phyloP scores from a whole-genome alignment of 2,329 filamentous ascomycete genomes.

The Aspergillus floridensis region DNA sequence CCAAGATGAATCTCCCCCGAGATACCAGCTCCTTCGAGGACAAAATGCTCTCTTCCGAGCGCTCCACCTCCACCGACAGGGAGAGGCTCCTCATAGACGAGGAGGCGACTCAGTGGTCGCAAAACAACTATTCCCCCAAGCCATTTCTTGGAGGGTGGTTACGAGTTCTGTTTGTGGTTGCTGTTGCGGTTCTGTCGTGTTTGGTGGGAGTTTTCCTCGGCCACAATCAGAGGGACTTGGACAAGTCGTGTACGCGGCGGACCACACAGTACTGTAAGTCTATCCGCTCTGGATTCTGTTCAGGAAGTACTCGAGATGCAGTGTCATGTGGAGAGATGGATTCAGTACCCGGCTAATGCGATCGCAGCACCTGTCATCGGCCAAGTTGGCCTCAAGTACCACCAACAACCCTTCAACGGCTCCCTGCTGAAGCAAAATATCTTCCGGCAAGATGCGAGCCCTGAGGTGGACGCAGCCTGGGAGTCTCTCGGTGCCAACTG shows the following conservation, averaged over 20 bases:
- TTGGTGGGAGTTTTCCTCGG: conserved; percentile 19
- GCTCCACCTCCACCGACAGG: neutral
- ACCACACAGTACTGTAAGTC: conserved; percentile 26
- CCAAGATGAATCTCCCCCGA: neutral
- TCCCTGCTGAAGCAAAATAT: conserved; percentile 55
- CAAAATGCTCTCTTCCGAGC: neutral
- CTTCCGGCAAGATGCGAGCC: conserved; percentile 51
- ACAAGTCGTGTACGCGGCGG: conserved; percentile 23
- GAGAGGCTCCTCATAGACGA: conserved; percentile 9
- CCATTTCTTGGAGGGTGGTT: neutral
- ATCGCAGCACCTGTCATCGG: conserved; percentile 35
- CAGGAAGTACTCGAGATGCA: too few relatives aligned
- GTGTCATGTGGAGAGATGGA: neutral
- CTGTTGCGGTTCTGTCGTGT: conserved; percentile 18
- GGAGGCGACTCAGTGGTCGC: conserved; percentile 7
- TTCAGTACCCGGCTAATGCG: neutral
- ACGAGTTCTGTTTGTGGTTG: conserved; percentile 14
- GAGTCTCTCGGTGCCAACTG: conserved; percentile 52
- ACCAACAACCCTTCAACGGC: conserved; percentile 53
- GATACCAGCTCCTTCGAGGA: conserved; percentile 1
- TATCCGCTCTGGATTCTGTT: too few relatives aligned
- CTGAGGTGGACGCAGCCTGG: conserved; percentile 60
- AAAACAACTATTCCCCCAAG: neutral
- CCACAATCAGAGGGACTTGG: conserved; percentile 13
- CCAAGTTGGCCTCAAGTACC: conserved; percentile 45